phyloP scores from a whole-genome alignment of 148 eudicot genomes.

The Polygonum aviculare region DNA sequence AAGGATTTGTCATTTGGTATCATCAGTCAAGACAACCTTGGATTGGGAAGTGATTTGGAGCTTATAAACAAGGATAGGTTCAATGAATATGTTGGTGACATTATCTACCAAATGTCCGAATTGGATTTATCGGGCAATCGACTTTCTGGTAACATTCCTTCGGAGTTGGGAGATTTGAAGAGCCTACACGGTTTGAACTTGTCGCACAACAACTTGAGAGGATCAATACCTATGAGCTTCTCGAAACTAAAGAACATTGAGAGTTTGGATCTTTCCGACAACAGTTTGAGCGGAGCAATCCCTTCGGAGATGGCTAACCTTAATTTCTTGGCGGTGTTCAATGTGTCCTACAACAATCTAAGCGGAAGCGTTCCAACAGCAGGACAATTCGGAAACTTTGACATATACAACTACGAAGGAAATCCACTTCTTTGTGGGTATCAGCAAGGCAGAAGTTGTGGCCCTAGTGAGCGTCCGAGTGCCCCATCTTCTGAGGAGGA shows the following conservation, averaged over 20 bases:
- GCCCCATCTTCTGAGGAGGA: not conserved
- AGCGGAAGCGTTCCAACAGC: not conserved
- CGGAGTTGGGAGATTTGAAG: not conserved
- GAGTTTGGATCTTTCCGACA: constrained; percentile 21
- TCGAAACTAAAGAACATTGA: constrained; percentile 9
- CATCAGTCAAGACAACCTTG: not conserved
- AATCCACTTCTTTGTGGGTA: constrained; percentile 11
- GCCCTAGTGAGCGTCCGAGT: not conserved
- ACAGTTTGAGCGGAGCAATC: constrained; percentile 10
- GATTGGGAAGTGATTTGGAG: not conserved
- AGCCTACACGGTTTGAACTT: not conserved
- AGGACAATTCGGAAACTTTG: constrained; percentile 8
- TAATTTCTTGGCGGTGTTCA: constrained; percentile 8
- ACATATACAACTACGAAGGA: constrained; percentile 2
- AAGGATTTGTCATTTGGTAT: not conserved
- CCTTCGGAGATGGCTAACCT: not conserved
- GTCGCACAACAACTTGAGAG: constrained; percentile 14
- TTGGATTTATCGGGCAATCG: constrained; percentile 16
- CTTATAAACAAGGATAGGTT: constrained; percentile 11
- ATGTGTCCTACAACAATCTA: constrained; percentile 14
- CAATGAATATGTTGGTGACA: not conserved
- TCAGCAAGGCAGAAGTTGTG: not conserved
- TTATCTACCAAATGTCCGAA: not conserved
- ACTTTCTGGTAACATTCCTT: constrained; percentile 12
- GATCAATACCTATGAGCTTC: constrained; percentile 11